Base-by-base conservation (phyloP, 2,329 filamentous ascomycete species). In the Calonectria henricotiae region DNA sequence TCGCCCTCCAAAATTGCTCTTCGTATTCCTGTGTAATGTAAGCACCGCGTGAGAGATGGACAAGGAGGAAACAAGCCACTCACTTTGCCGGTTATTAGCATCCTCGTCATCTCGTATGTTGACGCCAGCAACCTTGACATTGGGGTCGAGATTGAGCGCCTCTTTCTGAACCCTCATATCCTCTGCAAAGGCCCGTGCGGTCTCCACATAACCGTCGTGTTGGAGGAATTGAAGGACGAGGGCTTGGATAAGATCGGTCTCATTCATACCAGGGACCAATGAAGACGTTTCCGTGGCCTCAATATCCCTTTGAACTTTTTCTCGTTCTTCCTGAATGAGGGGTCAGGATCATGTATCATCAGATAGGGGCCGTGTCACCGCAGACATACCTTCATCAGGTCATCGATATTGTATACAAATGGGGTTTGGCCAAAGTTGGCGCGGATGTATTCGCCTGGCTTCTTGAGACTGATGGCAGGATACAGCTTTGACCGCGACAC, bases 151-250 rank as follows among this genome's bases (percentile, higher is more conserved):
- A 71, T 88, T 89, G 67, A 98, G 83, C 9, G 93, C 91, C 76
- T 89, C 85, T 76, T 93, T 92, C 80, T 98, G 94, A 17, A 88
- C 85, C 65, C 90, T 88, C 30, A 97, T 90, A 78, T 98, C 96
- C 75, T 92, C 88, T 4, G 93, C 91, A 85, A 99, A 98, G 0
- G 94, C 94, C 73, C 92, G 90, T 9, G 95, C 95, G 0, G 96
- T 98, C 75, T 98, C 96, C 8, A 98, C 92, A 75, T 98, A 98
- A 69, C 96, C 96, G 77, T 98, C 96, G 76, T 98, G 96, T 43
- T 95, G 93, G 15, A 99, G 85, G 75, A 97, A 98, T 82, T 98
- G 95, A 44, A 95, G 88, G 20, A 91, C 88, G 67, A 98, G 85
- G 75, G 93, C 89, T 79, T 98, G 95, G 43, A 98, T 90, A 58